Evolutionary conservation across 129 eudicot genomes (phyloP).

Genomic region (Tagetes patula): DNA sequence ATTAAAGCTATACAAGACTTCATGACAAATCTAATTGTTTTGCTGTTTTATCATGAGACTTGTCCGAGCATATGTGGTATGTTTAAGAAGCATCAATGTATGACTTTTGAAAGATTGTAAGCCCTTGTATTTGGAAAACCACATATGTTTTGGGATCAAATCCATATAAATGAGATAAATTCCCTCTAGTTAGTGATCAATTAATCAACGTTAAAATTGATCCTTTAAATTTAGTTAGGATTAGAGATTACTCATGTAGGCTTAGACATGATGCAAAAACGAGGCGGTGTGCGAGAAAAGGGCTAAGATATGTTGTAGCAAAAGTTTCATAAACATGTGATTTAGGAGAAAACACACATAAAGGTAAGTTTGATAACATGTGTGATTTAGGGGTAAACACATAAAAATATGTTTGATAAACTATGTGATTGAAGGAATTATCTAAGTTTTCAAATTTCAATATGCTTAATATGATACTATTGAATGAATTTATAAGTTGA

Average conservation of each 20-base stretch:
- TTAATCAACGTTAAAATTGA: background rate
- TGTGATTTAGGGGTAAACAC: too few relatives aligned
- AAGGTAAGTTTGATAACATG: too few relatives aligned
- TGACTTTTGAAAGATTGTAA: conserved; percentile 9
- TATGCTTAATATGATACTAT: too few relatives aligned
- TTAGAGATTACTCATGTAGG: background rate
- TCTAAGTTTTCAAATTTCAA: too few relatives aligned
- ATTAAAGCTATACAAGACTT: conserved; percentile 26
- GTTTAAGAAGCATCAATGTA: conserved; percentile 13
- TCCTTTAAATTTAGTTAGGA: background rate
- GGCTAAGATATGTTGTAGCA: too few relatives aligned
- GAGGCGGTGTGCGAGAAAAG: too few relatives aligned
- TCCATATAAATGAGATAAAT: background rate
- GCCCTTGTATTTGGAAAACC: conserved; percentile 2
- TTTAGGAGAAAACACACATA: too few relatives aligned
- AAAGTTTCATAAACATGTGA: too few relatives aligned
- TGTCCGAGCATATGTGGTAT: conserved; percentile 7
- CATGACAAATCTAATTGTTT: conserved; percentile 9
- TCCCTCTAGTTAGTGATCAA: background rate
- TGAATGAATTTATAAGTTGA: too few relatives aligned
- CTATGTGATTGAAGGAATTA: too few relatives aligned
- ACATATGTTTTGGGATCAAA: background rate
- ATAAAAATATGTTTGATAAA: too few relatives aligned
- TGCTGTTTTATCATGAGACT: conserved; percentile 23
- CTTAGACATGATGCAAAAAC: background rate